These are phyloP conservation scores for Calocera viscosa DNA, from an alignment of 768 basidiomycete genomes.

Conservation along the genomic window DNA sequence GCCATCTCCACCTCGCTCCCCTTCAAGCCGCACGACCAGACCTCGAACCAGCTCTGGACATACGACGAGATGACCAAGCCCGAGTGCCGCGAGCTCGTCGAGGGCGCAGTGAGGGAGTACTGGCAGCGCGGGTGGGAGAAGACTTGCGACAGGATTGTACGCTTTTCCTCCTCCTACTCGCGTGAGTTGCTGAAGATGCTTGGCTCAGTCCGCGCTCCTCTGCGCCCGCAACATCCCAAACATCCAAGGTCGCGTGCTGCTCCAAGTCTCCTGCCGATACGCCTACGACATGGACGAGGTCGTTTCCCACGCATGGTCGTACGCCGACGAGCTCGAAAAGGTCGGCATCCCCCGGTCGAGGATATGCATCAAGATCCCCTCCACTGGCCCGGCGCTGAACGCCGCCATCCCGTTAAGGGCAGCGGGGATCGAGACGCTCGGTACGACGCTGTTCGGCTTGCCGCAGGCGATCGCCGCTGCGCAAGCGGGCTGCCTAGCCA, in stretches of 20 bases:
- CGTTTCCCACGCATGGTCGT: constrained; percentile 1
- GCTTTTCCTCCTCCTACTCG: not conserved
- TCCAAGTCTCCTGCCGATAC: constrained; percentile 8
- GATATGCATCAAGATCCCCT: constrained; percentile 49
- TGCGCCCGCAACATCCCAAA: constrained; percentile 2
- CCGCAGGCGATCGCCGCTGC: constrained; percentile 44
- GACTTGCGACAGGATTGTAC: not conserved
- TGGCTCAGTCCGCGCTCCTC: not conserved
- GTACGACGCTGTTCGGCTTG: constrained; percentile 42
- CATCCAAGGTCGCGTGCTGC: not conserved
- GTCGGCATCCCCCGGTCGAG: constrained; percentile 28
- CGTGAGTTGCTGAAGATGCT: not conserved
- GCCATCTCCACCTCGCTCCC: not conserved
- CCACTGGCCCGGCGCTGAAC: constrained; percentile 40
- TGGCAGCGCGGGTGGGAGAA: constrained; percentile 1
- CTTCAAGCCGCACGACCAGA: not conserved
- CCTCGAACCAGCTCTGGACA: constrained; percentile 5
- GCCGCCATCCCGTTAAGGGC: constrained; percentile 38
- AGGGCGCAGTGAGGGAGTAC: not conserved
- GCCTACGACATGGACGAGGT: constrained; percentile 4
- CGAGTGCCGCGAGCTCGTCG: not conserved
- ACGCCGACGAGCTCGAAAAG: not conserved
- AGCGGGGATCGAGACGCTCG: constrained; percentile 41
- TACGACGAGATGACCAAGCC: not conserved
- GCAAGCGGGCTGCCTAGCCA: constrained; percentile 41